A percentile compares a stretch with the other conserved stretches of the same genome.
Evolutionary conservation across 352 stramenopile genomes (phyloP).

Genomic region (Blastocystis sp.): DNA sequence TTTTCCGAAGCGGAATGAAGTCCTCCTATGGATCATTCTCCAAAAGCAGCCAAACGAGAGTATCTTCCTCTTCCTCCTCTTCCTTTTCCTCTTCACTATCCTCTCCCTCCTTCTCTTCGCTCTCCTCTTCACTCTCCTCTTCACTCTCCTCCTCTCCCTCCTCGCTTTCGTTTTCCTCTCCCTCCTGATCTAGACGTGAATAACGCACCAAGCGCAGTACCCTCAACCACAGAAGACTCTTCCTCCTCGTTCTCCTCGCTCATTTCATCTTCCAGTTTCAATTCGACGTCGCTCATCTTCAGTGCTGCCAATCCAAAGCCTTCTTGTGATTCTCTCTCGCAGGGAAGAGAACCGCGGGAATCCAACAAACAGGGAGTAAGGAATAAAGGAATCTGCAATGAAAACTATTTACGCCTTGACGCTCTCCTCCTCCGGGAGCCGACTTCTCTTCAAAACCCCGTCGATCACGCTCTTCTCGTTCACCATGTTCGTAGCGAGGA

Average conservation of each 20-base stretch:
- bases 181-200: neutral
- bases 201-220: no score
- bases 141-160: neutral
- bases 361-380: slow-evolving; percentile 37
- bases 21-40: neutral
- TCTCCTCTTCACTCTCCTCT: neutral
- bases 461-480: slow-evolving; percentile 41
- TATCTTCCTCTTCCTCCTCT: slow-evolving; percentile 9
- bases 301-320: neutral
- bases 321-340: neutral
- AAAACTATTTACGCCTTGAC: neutral
- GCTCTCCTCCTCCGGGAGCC: neutral
- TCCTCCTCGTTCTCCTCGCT: neutral
- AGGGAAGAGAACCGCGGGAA: neutral
- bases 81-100: neutral
- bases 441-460: neutral
- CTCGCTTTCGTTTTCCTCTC: neutral
- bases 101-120: neutral
- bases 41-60: neutral
- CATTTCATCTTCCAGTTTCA: neutral
- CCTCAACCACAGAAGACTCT: no score
- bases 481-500: slow-evolving; percentile 61
- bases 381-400: neutral
- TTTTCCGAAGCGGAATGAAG: neutral
- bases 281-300: neutral